Conservation (phyloP, 345 rosid species). For the Pugionium dolabratum region DNA sequence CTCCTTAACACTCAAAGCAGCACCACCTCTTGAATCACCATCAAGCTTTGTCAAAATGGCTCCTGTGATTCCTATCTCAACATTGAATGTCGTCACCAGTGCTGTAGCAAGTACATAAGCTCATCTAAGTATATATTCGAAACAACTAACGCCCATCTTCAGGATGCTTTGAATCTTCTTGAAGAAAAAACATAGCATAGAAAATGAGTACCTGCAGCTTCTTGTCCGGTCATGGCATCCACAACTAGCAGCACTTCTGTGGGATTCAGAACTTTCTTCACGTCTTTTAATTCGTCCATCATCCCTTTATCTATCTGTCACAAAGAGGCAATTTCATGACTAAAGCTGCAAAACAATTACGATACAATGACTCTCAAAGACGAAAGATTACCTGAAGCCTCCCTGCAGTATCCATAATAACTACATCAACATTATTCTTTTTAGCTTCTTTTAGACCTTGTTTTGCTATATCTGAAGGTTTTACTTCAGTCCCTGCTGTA, state of each 20-base stretch:
- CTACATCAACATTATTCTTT: slow-evolving; percentile 78
- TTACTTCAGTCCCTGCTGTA: slow-evolving; percentile 79
- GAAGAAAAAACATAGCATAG: no score
- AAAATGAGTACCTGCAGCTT: slow-evolving; percentile 76
- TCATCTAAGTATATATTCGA: not conserved
- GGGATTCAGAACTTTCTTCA: slow-evolving; percentile 78
- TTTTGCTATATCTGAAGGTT: slow-evolving; percentile 86
- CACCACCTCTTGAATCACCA: slow-evolving; percentile 99
- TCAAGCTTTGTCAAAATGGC: slow-evolving; percentile 98
- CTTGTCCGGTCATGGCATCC: slow-evolving; percentile 99
- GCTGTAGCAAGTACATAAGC: slow-evolving; percentile 46
- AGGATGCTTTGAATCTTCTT: not conserved
- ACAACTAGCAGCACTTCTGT: slow-evolving; percentile 94
- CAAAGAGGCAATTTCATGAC: slow-evolving; percentile 21
- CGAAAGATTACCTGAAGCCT: slow-evolving; percentile 77
- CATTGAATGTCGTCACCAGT: slow-evolving; percentile 87
- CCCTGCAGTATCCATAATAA: slow-evolving; percentile 96
- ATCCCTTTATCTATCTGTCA: slow-evolving; percentile 87
- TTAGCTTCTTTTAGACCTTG: slow-evolving; percentile 87
- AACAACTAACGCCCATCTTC: not conserved
- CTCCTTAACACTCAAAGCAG: slow-evolving; percentile 98
- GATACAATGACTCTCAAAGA: slow-evolving; percentile 9
- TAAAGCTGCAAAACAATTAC: slow-evolving; percentile 9
- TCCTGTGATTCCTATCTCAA: slow-evolving; percentile 98
- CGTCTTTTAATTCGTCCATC: slow-evolving; percentile 99